These are phyloP conservation scores for Kuraishia ogatae DNA, from an alignment of 805 yeast species.

Conservation along the genomic window DNA sequence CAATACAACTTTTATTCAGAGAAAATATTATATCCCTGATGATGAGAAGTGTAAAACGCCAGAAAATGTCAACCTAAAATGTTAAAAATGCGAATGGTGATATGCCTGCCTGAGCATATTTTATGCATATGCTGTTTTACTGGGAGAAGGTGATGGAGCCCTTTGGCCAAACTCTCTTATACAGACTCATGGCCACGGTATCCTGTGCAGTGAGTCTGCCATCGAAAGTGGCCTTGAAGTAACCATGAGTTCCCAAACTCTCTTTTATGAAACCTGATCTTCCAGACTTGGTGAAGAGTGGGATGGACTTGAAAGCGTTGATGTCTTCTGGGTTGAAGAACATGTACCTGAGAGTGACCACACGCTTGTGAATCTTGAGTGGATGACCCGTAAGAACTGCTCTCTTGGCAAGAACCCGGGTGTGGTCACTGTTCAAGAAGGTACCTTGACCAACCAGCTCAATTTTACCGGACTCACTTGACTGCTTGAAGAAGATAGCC, in stretches of 20 bases:
- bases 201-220: constrained; percentile 88
- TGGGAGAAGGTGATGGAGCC: constrained; percentile 19
- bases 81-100: background rate
- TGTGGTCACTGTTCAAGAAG: constrained; percentile 76
- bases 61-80: background rate
- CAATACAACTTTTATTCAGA: background rate
- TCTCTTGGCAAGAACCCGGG: constrained; percentile 81
- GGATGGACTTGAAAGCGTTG: constrained; percentile 82
- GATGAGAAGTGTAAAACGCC: background rate
- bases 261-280: constrained; percentile 93
- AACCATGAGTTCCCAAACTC: constrained; percentile 96
- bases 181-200: constrained; percentile 86
- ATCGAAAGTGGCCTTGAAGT: constrained; percentile 92
- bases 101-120: no score
- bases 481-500: constrained; percentile 67
- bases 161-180: constrained; percentile 90
- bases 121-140: constrained; percentile 3
- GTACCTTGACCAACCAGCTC: constrained; percentile 87
- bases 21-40: no score
- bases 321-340: constrained; percentile 90
- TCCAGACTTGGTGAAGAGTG: constrained; percentile 87
- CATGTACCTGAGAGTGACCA: constrained; percentile 94
- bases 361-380: constrained; percentile 85
- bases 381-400: constrained; percentile 90
- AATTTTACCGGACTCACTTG: constrained; percentile 32